These are phyloP conservation scores for Globisporangium nunn DNA, from an alignment of 352 stramenopile genomes.

Conservation along the genomic window DNA sequence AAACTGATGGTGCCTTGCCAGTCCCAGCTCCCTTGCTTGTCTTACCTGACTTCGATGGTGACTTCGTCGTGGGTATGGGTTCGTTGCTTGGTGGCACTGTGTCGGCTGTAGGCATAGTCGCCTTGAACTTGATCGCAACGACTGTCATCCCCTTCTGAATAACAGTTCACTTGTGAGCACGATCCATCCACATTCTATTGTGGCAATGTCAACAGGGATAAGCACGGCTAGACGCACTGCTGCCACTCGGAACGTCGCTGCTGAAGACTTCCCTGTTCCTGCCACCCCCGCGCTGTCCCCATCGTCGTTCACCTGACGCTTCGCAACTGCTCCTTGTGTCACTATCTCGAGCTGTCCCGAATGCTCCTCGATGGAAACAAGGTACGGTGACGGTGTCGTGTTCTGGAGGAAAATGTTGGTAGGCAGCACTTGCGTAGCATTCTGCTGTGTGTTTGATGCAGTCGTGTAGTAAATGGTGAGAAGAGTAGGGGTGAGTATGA, in stretches of 20 bases:
- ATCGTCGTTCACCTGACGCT: not conserved
- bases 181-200: not conserved
- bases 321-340: conserved; percentile 20
- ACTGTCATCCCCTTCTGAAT: conserved; percentile 70
- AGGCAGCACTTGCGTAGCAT: conserved; percentile 30
- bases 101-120: not conserved
- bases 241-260: conserved; percentile 42
- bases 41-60: not conserved
- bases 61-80: not conserved
- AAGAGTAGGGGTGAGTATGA: not conserved
- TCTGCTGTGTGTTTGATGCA: conserved; percentile 10
- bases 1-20: not conserved
- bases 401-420: conserved; percentile 81
- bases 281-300: not conserved
- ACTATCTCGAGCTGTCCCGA: conserved; percentile 55
- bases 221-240: conserved; percentile 2
- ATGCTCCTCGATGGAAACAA: conserved; percentile 52
- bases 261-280: conserved; percentile 1
- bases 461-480: not conserved
- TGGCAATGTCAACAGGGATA: not conserved
- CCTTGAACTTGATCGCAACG: conserved; percentile 55
- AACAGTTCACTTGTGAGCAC: not conserved
- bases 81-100: not conserved
- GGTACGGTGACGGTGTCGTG: conserved; percentile 41
- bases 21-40: not conserved